Evolutionary conservation across 1,284 basidiomycete species (phyloP), one percentile per base, ranked within the genome.

Genomic region (Cryptococcus sp.): DNA sequence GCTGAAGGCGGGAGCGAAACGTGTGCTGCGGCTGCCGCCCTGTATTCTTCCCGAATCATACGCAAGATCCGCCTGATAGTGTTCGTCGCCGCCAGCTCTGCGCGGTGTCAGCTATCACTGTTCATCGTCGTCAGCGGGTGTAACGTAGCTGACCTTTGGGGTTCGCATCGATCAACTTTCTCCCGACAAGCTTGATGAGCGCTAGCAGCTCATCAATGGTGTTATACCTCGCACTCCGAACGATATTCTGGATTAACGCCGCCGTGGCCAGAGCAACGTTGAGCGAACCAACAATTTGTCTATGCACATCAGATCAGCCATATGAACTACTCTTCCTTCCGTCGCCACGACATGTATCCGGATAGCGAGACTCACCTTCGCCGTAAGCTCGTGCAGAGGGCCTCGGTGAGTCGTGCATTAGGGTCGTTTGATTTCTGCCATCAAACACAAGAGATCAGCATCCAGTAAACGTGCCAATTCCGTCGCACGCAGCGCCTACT

Each of bases 41-140:
- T 83, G 75, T 93, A 93, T 73, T 99, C 95, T 79, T 99, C 95
- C 50, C 92, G 85, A 61, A 98, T 88, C 70, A 96, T 88, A 72
- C 93, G 91, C 38, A 96, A 82, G 41, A 97, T 87, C 67, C 93
- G 89, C 39, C 93, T 85, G 47, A 95, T 88, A 35, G 93, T 95
- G 75, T 97, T 98, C 15, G 92, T 93, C 43, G 96, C 89, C 46
- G 92, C 89, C 70, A 94, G 89, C 75, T 99, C 95, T 93, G 68
- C 11, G 39, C 41, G 23, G 17, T 22, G 23, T 22, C 46, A 15
- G 25, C 25, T 0, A 15, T 30, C 23, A 39, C 20, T 16, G 30
- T 35, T 35, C 30, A 35, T 8, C 22, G 19, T 17, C 1, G n/a
- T 45, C n/a, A 23, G 22, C 30, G 16, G 23, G 11, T 20, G 41